Percentiles rank a stretch among this genome's conserved stretches.
These are phyloP conservation scores for Baudoinia panamericana DNA, from an alignment of 495 filamentous ascomycete species.

Conservation along the genomic window DNA sequence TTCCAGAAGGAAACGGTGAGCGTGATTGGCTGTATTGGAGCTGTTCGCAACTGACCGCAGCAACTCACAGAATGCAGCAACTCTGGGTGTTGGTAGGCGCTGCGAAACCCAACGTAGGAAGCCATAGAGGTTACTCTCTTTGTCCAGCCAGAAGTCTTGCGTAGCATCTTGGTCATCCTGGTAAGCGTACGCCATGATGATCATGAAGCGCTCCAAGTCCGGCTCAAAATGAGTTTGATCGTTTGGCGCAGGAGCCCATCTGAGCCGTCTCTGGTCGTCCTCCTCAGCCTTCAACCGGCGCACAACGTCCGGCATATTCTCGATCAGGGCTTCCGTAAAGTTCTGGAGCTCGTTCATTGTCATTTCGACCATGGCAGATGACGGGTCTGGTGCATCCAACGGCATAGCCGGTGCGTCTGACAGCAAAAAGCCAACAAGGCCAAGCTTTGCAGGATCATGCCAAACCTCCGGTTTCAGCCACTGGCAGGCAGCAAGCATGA, in stretches of 20 bases:
- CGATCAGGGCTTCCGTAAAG: constrained; percentile 81
- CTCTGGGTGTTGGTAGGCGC: constrained; percentile 80
- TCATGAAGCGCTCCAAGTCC: constrained; percentile 79
- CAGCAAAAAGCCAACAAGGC: constrained; percentile 62
- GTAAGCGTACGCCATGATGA: constrained; percentile 86
- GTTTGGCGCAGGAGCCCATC: constrained; percentile 40
- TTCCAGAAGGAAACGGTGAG: constrained; percentile 79
- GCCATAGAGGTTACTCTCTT: constrained; percentile 78
- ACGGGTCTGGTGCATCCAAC: constrained; percentile 56
- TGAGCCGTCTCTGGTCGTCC: constrained; percentile 63
- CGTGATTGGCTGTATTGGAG: constrained; percentile 61
- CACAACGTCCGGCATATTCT: constrained; percentile 85
- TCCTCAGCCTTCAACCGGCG: constrained; percentile 77
- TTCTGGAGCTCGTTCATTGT: constrained; percentile 70
- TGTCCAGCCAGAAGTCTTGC: constrained; percentile 75
- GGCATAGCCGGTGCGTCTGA: constrained; percentile 24
- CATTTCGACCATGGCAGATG: constrained; percentile 48
- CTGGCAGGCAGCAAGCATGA: constrained; percentile 69
- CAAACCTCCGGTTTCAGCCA: constrained; percentile 62
- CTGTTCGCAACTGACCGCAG: constrained; percentile 71
- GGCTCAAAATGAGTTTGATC: constrained; percentile 51
- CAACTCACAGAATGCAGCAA: constrained; percentile 92
- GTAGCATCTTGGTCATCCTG: constrained; percentile 69
- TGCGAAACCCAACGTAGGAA: constrained; percentile 93
- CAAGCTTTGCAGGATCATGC: constrained; percentile 65